These are phyloP conservation scores for Trichosanthes truncata DNA, from an alignment of 306 rosid genomes.

Conservation along the genomic window DNA sequence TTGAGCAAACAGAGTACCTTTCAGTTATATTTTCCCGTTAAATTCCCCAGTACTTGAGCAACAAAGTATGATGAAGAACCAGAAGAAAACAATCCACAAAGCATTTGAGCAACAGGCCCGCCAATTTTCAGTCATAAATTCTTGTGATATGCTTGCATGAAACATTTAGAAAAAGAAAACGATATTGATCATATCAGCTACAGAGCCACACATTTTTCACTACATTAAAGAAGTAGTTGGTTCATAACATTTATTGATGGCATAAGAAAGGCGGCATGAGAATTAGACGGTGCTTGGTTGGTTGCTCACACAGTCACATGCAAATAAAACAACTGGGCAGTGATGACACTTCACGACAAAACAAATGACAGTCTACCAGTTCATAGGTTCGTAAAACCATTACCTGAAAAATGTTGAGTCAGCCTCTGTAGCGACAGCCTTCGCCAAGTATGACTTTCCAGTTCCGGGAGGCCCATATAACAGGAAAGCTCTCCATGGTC, in stretches of 20 bases:
- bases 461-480: slow-evolving; percentile 98
- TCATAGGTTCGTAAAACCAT: not conserved
- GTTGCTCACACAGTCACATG: not conserved
- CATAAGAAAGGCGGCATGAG: not conserved
- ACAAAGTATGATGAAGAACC: not conserved
- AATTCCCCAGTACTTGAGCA: not conserved
- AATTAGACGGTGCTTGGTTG: not conserved
- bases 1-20: not conserved
- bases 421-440: slow-evolving; percentile 99
- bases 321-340: not conserved
- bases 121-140: not conserved
- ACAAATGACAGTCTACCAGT: not conserved
- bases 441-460: slow-evolving; percentile 96
- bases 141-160: not conserved
- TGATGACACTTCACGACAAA: not conserved
- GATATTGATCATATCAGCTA: not conserved
- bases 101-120: not conserved
- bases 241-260: not conserved
- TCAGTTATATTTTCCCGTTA: not conserved
- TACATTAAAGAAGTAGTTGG: not conserved
- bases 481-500: slow-evolving; percentile 95
- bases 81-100: not conserved
- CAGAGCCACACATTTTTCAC: not conserved
- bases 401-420: slow-evolving; percentile 98
- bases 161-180: not conserved